Percentiles rank a stretch among this genome's conserved stretches.
These are phyloP conservation scores for Cadophora malorum DNA, from an alignment of 2,329 filamentous ascomycete genomes.

Conservation along the genomic window DNA sequence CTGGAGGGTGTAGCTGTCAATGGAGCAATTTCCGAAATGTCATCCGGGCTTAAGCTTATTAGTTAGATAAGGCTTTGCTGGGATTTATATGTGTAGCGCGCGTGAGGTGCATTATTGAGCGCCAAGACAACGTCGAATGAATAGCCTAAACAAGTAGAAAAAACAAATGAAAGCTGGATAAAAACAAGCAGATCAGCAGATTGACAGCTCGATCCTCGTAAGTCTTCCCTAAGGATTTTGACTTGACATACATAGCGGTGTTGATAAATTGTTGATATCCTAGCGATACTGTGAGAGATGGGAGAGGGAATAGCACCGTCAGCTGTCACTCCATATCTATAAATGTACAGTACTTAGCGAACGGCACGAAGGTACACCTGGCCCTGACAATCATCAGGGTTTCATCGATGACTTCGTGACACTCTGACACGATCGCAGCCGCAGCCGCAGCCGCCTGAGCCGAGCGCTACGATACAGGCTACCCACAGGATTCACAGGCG, in stretches of 20 bases:
- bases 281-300: neutral
- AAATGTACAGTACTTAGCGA: too few species aligned
- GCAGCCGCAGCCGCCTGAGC: neutral
- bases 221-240: neutral
- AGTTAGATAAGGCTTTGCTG: constrained; percentile 2
- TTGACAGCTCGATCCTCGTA: neutral
- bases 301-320: too few species aligned
- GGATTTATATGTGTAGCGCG: constrained; percentile 9
- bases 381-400: neutral
- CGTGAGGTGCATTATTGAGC: too few species aligned
- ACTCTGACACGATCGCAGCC: too few species aligned
- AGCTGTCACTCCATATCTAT: too few species aligned
- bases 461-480: neutral
- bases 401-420: too few species aligned
- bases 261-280: neutral
- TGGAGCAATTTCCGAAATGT: constrained; percentile 58
- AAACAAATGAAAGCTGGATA: neutral
- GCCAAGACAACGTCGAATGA: too few species aligned
- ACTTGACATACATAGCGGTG: neutral
- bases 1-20: constrained; percentile 65
- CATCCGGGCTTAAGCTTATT: constrained; percentile 9
- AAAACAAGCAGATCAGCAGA: neutral
- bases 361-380: neutral
- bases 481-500: neutral
- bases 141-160: constrained; percentile 1